Evolutionary conservation across 2,329 filamentous ascomycete genomes (phyloP), one percentile per base, ranked within the genome.

Genomic region (Ascosphaera acerosa): DNA sequence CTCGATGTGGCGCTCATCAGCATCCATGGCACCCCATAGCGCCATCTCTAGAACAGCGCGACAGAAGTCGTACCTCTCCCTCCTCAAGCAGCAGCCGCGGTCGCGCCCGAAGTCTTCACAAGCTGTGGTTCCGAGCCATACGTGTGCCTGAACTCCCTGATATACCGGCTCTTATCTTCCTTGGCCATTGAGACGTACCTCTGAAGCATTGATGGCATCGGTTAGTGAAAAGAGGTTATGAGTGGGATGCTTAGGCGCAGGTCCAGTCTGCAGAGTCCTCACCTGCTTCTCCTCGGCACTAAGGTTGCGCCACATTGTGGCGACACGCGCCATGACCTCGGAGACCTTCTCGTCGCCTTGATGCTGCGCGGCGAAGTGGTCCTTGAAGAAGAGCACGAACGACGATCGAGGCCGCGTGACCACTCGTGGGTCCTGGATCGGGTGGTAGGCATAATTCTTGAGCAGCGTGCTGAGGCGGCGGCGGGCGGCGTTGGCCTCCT

Each of bases 401-500:
- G 58, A 10, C 3, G n/a, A 41, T 0, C 4, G 2, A 3, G 57
- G 49, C 2, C 36, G 36, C 44, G 62, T 67, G 30, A 62, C 54
- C 10, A 46, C 41, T 31, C 70, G 60, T 7, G 64, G 56, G 42
- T 76, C 70, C 4, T 49, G 36, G 32, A 74, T 55, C 4, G 31
- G 30, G 2, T 23, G 16, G 16, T 38, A 35, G 26, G 34, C 37
- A 7, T 34, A 39, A 29, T 32, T 39, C 6, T 23, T 26, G 19
- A 41, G 31, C 28, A 49, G 37, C 16, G 36, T 41, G 1, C 34
- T 32, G 6, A 58, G 44, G n/a, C 32, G 38, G 17, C 23, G 35
- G 22, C 70, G 64, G 7, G 70, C 70, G 7, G 38, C 42, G 44
- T 76, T 76, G 34, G 70, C 70, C 3, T 53, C 35, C 29, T 51